Percentiles rank a stretch among this genome's conserved stretches.
These are phyloP conservation scores for Arachis hypogaea DNA, from an alignment of 306 rosid genomes.

Conservation along the genomic window DNA sequence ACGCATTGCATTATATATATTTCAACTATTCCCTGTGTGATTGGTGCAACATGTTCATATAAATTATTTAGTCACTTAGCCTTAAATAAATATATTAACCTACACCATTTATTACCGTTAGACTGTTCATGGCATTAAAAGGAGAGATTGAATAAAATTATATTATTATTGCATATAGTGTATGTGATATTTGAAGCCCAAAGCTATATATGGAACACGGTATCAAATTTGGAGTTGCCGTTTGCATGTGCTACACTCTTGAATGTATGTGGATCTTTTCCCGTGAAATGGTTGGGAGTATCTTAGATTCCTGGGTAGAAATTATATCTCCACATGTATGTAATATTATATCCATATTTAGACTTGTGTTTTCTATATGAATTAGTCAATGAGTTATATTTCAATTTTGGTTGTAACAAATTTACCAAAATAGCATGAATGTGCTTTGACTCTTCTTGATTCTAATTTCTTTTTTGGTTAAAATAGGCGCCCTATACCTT, in stretches of 20 bases:
- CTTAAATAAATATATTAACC: constrained; percentile 7
- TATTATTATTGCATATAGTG: not conserved
- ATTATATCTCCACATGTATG: too few relatives aligned
- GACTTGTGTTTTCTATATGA: too few relatives aligned
- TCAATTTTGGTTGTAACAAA: too few relatives aligned
- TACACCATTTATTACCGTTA: constrained; percentile 34
- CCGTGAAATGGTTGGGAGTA: constrained; percentile 26
- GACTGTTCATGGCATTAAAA: constrained; percentile 45
- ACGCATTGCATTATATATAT: not conserved
- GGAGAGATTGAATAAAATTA: constrained; percentile 44
- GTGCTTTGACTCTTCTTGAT: too few relatives aligned
- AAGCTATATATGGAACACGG: constrained; percentile 20
- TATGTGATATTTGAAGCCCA: constrained; percentile 31
- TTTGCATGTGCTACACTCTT: constrained; percentile 32
- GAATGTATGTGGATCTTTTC: constrained; percentile 38
- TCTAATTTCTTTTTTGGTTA: too few relatives aligned
- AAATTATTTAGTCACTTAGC: not conserved
- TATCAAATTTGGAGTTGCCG: constrained; percentile 16
- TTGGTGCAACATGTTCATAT: constrained; percentile 1
- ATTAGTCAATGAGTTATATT: too few relatives aligned
- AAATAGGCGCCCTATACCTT: too few relatives aligned
- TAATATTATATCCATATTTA: too few relatives aligned
- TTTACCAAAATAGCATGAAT: too few relatives aligned
- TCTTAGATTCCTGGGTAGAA: constrained; percentile 36
- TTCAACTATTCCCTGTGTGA: not conserved